Evolutionary conservation across 208 protist species (phyloP), one percentile per base, ranked within the genome.

Genomic region (Trypanosoma scelopori): DNA sequence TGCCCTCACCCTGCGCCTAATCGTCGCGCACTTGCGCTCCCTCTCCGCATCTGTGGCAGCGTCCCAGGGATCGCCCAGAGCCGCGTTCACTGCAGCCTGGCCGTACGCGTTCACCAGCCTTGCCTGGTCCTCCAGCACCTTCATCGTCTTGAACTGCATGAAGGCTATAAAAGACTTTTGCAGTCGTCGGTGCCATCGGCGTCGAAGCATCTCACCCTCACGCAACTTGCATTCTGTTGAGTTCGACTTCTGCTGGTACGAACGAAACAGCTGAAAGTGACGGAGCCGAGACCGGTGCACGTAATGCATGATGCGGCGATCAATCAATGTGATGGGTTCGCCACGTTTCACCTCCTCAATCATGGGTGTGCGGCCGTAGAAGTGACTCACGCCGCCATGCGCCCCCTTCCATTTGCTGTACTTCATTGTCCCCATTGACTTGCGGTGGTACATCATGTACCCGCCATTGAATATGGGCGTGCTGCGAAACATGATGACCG

Each of bases 101-200:
- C 90, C 86, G 61, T 92, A 95, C 48, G 81, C 61, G n/a, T 78
- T 89, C 4, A 95, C 87, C 9, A 95, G 65, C 59, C 78, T 73
- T 13, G 90, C 90, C 77, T 95, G 87, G 45, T 95, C 90, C 70
- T 95, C 87, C 28, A 95, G 78, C 51, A 93, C 85, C 64, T 93
- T 95, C 90, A 91, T 92, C 22, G 83, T 95, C 67, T 95, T 88
- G 66, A 85, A 95, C 65, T 95, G 90, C 84, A 95, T 93, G 55
- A 89, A 95, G 18, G 82, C 78, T 66, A 93, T 95, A 69, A 95
- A 95, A 18, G 90, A 87, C 71, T 92, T 93, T 61, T 95, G 90
- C 39, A 95, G 62, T 45, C 74, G 56, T 30, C 90, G 79, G 48
- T 92, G 83, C 84, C 87, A 93, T 18, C 83, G 76, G 22, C 90